These are phyloP conservation scores for Scheffersomyces segobiensis DNA, from an alignment of 1,139 yeast species.

Conservation along the genomic window DNA sequence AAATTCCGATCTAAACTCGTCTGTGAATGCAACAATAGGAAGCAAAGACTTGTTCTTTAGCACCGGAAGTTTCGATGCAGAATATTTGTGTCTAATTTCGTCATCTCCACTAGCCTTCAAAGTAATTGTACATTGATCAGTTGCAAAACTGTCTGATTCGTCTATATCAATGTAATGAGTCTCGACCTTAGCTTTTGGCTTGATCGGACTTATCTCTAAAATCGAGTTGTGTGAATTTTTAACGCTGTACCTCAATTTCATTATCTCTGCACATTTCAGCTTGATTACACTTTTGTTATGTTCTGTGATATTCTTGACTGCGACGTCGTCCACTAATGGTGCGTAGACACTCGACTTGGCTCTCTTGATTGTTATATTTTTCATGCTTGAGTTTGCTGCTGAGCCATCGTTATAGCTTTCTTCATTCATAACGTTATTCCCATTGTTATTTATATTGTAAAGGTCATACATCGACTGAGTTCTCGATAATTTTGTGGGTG, in stretches of 20 bases:
- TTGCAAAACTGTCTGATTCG: conserved; percentile 6
- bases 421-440: conserved; percentile 3
- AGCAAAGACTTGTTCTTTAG: conserved; percentile 15
- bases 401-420: conserved; percentile 1
- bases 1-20: conserved; percentile 55
- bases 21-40: conserved; percentile 50
- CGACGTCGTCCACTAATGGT: conserved; percentile 22
- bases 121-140: conserved; percentile 10
- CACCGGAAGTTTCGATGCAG: not conserved
- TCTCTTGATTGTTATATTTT: conserved; percentile 15
- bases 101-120: not conserved
- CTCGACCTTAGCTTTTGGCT: not conserved
- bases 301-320: conserved; percentile 20
- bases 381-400: conserved; percentile 2
- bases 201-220: conserved; percentile 6
- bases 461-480: conserved; percentile 44
- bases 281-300: conserved; percentile 26
- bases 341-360: conserved; percentile 26
- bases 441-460: conserved; percentile 15
- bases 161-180: conserved; percentile 7
- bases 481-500: conserved; percentile 29
- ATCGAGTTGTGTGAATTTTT: conserved; percentile 3
- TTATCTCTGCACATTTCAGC: conserved; percentile 28
- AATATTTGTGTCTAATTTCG: not conserved
- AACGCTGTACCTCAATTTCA: conserved; percentile 16